These are phyloP conservation scores for Ganoderma lucidum DNA, from an alignment of 1,284 basidiomycete genomes.

Conservation along the genomic window DNA sequence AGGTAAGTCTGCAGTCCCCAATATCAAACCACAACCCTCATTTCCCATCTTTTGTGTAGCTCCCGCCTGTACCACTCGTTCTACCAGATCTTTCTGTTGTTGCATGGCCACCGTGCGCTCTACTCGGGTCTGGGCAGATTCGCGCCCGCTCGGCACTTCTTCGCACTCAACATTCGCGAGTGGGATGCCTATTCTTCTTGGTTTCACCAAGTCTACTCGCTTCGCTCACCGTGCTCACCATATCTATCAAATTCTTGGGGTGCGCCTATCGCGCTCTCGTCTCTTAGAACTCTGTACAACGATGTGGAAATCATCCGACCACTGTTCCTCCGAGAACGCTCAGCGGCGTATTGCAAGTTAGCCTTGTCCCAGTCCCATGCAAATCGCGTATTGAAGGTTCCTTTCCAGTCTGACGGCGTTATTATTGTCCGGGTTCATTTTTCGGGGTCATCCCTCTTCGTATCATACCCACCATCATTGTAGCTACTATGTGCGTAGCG, in stretches of 20 bases:
- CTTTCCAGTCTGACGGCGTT: conserved; percentile 78
- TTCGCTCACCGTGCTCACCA: conserved; percentile 7
- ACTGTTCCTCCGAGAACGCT: conserved; percentile 88
- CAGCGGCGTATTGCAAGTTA: conserved; percentile 81
- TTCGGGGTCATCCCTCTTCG: conserved; percentile 79
- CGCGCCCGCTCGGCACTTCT: conserved; percentile 72
- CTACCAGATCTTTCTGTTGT: conserved; percentile 81
- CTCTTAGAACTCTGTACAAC: conserved; percentile 88
- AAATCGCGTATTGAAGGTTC: conserved; percentile 4
- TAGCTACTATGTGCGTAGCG: conserved; percentile 73
- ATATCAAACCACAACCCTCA: not conserved
- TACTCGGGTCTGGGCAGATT: conserved; percentile 82
- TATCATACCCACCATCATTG: conserved; percentile 83
- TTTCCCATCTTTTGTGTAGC: conserved; percentile 42
- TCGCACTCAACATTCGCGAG: conserved; percentile 59
- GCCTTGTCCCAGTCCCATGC: conserved; percentile 20
- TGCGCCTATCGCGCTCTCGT: conserved; percentile 86
- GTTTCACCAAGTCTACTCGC: conserved; percentile 38
- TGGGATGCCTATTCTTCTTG: conserved; percentile 91
- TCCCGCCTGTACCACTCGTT: conserved; percentile 89
- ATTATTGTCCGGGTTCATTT: conserved; percentile 84
- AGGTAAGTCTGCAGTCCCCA: conserved; percentile 50
- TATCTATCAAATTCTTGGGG: conserved; percentile 54
- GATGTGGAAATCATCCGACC: conserved; percentile 80
- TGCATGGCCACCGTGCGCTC: conserved; percentile 74